phyloP scores from a whole-genome alignment of 352 stramenopile genomes.

The Phytophthora ramorum region DNA sequence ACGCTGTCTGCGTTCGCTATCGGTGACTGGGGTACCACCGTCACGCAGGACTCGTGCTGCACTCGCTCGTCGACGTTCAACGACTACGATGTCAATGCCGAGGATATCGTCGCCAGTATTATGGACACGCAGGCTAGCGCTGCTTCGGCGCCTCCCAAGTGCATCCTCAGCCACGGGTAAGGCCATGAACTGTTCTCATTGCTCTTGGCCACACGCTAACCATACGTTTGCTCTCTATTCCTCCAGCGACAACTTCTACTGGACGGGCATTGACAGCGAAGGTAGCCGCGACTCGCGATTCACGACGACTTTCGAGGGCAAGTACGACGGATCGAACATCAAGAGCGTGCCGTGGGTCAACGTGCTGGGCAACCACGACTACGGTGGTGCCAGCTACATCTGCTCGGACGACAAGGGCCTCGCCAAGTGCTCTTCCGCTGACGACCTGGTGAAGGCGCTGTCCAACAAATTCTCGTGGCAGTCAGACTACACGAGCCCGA shows the following conservation, averaged over 20 bases:
- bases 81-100: conserved; percentile 53
- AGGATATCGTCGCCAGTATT: conserved; percentile 58
- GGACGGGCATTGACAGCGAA: conserved; percentile 67
- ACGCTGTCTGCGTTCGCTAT: conserved; percentile 60
- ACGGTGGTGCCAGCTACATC: conserved; percentile 75
- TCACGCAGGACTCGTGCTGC: conserved; percentile 61
- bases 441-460: conserved; percentile 58
- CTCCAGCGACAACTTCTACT: conserved; percentile 84
- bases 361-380: conserved; percentile 84
- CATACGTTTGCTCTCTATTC: background rate
- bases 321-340: conserved; percentile 63
- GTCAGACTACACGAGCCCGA: conserved; percentile 70
- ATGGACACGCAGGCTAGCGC: conserved; percentile 54
- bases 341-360: conserved; percentile 74
- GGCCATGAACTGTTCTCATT: background rate
- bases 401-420: conserved; percentile 55
- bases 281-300: conserved; percentile 63
- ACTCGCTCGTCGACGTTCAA: conserved; percentile 45
- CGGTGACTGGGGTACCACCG: conserved; percentile 64
- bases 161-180: conserved; percentile 70
- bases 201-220: background rate
- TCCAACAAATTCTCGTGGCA: conserved; percentile 69
- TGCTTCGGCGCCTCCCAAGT: conserved; percentile 56
- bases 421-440: conserved; percentile 48
- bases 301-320: conserved; percentile 69